Evolutionary conservation across 78 protist species (phyloP), one percentile per base, ranked within the genome.

Genomic region (Guillardia theta): DNA sequence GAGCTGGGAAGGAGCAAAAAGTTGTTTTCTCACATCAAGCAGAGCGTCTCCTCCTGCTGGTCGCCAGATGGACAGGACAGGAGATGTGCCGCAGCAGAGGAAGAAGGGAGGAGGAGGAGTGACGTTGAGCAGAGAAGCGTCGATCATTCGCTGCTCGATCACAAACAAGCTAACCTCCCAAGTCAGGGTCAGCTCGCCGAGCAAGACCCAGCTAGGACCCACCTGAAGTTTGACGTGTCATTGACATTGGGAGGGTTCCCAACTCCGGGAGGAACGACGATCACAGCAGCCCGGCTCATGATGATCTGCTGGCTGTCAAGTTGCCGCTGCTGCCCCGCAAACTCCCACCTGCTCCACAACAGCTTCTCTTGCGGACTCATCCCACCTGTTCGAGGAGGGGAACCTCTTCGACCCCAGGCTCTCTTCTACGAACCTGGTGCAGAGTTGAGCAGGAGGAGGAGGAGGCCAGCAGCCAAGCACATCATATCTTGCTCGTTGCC

Each of bases 151-250:
- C 18, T 78, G 90, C 30, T 78, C 90, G 0, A 78, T 46, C 6
- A 78, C 90, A 43, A 78, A 78, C 19, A 78, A 48, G n/a, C n/a
- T n/a, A n/a, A n/a, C n/a, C n/a, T n/a, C n/a, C n/a, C n/a, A n/a
- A n/a, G n/a, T n/a, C n/a, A n/a, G n/a, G n/a, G n/a, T n/a, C n/a
- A n/a, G n/a, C n/a, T n/a, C n/a, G n/a, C n/a, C n/a, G n/a, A n/a
- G n/a, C n/a, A n/a, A n/a, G n/a, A n/a, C n/a, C n/a, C n/a, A n/a
- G n/a, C n/a, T n/a, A n/a, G n/a, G n/a, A n/a, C n/a, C n/a, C n/a
- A n/a, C 53, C 53, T 22, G 50, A 78, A 43, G 90, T 78, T 78
- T 46, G 90, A 78, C n/a, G 90, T 78, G 39, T 78, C 90, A 27
- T 78, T 36, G 44, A 78, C 90, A 48, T 78, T 78, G 47, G 45